Base-by-base conservation (phyloP, 2,329 filamentous ascomycete genomes). In the Trichoderma simmonsii region DNA sequence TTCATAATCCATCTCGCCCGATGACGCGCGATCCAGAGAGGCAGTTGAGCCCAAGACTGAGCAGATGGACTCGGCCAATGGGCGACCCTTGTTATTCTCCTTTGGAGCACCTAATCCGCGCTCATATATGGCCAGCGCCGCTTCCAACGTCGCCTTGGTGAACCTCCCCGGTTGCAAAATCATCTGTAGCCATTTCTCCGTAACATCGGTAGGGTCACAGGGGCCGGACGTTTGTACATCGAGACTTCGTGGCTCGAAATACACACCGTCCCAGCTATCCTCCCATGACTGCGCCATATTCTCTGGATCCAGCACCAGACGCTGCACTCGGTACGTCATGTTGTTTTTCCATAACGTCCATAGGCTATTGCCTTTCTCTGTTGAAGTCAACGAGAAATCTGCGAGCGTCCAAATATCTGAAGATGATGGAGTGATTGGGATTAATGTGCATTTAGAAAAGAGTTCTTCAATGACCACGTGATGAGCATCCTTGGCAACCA, bases 311-410 rank as follows among this genome's bases (percentile, higher is more conserved):
- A 97, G 92, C 60, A 90, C 90, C 57, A 98, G 81, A 71, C 88
- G 89, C 79, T 93, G 92, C 11, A 94, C 86, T 73, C 92, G 87
- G 78, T 94, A 94, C 3, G 90, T 89, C 76, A 92, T 90, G 79
- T 95, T 94, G 79, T 94, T 94, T 82, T 94, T 94, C 92, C 93
- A 95, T 56, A 96, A 81, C 3, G 92, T 87, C 93, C 93, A 96
- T 54, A 95, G 77, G 75, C 87, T 87, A 77, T 82, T 83, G 65
- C 84, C 86, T n/a, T 86, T 87, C 8, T 82, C 80, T 70, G 86
- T 85, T 48, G 86, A 84, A 24, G 89, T 85, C 26, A 94, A 83
- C 62, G 88, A 87, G 78, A 95, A 95, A 78, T 95, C 93, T 6
- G 92, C 90, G 75, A 96, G 83, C 51, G 89, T 94, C 93, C 93